phyloP scores from a whole-genome alignment of 2,329 filamentous ascomycete genomes.

The Colletotrichum melonis region DNA sequence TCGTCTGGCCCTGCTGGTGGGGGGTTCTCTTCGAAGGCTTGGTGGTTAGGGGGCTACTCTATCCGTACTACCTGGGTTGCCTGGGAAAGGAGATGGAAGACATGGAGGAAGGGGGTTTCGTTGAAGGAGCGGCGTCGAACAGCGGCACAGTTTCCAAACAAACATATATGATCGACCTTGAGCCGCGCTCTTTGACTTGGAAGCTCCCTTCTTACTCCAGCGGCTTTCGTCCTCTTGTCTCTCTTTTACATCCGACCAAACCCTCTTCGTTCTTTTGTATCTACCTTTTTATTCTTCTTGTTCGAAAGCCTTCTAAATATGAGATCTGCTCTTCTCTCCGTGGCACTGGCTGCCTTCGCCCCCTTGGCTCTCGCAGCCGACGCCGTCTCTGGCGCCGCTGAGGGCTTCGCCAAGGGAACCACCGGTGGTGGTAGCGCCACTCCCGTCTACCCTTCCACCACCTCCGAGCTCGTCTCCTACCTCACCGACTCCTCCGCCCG shows the following conservation, averaged over 20 bases:
- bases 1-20: conserved; percentile 17
- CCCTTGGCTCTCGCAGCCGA: conserved; percentile 32
- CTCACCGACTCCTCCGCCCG: conserved; percentile 64
- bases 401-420: conserved; percentile 51
- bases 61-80: not conserved
- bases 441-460: conserved; percentile 64
- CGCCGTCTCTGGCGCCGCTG: conserved; percentile 50
- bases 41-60: not conserved
- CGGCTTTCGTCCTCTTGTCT: conserved; percentile 21
- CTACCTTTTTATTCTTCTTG: not conserved
- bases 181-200: conserved; percentile 2
- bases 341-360: conserved; percentile 32
- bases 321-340: conserved; percentile 25
- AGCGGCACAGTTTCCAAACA: not conserved
- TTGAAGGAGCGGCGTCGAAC: not conserved
- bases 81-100: not conserved
- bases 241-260: conserved; percentile 21
- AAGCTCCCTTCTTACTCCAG: conserved; percentile 12
- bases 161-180: conserved; percentile 20
- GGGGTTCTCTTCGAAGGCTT: not conserved
- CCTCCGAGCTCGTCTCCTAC: conserved; percentile 67
- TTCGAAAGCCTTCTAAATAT: conserved; percentile 14
- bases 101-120: not conserved
- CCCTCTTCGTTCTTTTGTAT: conserved; percentile 21
- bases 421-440: conserved; percentile 69